Base-by-base conservation (phyloP, 257 asterid genomes). In the Rhazya stricta region DNA sequence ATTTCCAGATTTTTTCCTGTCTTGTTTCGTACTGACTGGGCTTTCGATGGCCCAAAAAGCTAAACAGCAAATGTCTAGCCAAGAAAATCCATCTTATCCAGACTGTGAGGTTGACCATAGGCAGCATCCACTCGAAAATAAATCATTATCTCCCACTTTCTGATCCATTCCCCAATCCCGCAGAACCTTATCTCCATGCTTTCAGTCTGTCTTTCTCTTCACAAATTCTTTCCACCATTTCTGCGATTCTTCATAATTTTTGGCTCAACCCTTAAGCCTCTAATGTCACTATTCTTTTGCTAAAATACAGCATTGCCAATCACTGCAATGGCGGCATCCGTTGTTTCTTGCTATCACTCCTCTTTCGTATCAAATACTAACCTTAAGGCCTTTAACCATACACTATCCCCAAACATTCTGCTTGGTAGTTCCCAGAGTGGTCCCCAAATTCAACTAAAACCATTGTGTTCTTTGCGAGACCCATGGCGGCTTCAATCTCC, bases 311-410 rank as follows among this genome's bases (percentile, higher is more conserved):
- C 73, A 3, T 3, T 67, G 23, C 72, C 41, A 41, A 57, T 77
- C 71, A 39, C 72, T 73, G 76, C 91, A 86, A 91, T 93, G 98
- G 97, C 99, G 69, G 85, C 50, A 39, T 37, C 80, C 77, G 61
- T 82, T 21, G 69, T 80, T 78, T 85, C 96, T 67, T 92, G 90
- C 89, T 90, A 85, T 78, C 84, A 76, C 1, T 69, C 71, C 77
- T 82, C 87, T 34, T 86, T 85, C 53, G 75, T 91, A 32, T 74
- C 78, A 23, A 65, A 81, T 10, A 67, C 83, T 45, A 11, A 80
- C 71, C 82, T 65, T 23, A 84, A 83, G 70, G 65, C 85, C 54
- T 25, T 58, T 32, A 68, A 45, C 67, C 85, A n/a, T 11, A 76
- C 62, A 43, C 67, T 45, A 25, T 82, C 80, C 18, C 68, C 85